phyloP scores from a whole-genome alignment of 2,329 filamentous ascomycete species.

The Lecanicillium sp. region DNA sequence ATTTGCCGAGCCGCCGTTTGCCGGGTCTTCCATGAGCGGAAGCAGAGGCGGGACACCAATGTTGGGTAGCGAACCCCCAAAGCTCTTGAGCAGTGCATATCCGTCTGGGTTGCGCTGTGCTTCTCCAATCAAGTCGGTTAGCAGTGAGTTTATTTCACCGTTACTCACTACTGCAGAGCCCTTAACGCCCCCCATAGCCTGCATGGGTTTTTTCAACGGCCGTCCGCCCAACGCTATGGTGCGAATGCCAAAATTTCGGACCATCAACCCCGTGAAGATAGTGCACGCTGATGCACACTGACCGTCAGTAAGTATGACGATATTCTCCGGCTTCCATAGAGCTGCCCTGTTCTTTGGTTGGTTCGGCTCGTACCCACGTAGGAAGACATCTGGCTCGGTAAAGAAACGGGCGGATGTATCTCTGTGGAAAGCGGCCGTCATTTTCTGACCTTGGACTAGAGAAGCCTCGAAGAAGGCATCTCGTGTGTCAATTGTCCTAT shows the following conservation, averaged over 20 bases:
- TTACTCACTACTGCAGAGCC: constrained; percentile 25
- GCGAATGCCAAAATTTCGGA: constrained; percentile 8
- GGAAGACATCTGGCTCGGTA: too few species aligned
- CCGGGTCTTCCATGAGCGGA: neutral
- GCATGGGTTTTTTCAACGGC: constrained; percentile 45
- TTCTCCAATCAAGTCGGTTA: neutral
- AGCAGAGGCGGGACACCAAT: constrained; percentile 1
- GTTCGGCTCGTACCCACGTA: neutral
- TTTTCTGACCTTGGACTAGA: too few species aligned
- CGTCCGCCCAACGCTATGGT: constrained; percentile 56
- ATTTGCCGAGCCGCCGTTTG: constrained; percentile 9
- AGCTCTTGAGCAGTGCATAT: neutral
- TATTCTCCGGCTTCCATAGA: constrained; percentile 9
- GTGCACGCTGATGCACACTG: constrained; percentile 16
- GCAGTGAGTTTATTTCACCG: neutral
- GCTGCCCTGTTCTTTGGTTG: neutral
- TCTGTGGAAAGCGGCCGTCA: too few species aligned
- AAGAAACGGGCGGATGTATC: too few species aligned
- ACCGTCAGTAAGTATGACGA: constrained; percentile 16
- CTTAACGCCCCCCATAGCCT: constrained; percentile 59
- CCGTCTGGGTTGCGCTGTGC: neutral
- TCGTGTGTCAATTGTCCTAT: too few species aligned
- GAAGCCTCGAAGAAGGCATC: too few species aligned
- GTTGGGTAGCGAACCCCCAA: neutral
- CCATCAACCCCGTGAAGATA: constrained; percentile 9